phyloP scores from a whole-genome alignment of 768 basidiomycete genomes.

The Hirschioporus abietinus region DNA sequence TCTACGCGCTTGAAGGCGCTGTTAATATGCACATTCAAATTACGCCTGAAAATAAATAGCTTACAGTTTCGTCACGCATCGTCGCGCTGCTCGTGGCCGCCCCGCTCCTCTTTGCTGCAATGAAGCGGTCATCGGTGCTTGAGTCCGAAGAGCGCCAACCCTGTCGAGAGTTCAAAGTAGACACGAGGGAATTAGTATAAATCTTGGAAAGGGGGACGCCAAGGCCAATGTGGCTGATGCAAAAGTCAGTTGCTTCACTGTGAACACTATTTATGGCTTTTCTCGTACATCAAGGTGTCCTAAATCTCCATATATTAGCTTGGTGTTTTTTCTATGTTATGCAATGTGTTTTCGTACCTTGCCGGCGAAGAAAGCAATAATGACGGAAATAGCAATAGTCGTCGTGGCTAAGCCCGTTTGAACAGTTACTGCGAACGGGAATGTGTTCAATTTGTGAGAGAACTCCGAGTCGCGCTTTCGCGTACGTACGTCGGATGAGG shows the following conservation, averaged over 20 bases:
- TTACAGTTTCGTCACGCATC: too few species aligned
- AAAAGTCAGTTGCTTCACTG: neutral
- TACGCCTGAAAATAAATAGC: too few species aligned
- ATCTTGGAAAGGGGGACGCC: conserved; percentile 36
- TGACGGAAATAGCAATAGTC: conserved; percentile 27
- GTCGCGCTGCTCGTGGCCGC: too few species aligned
- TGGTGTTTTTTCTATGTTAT: neutral
- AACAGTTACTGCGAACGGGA: conserved; percentile 27
- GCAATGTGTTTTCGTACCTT: neutral
- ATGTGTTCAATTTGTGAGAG: neutral
- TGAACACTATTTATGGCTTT: neutral
- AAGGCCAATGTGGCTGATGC: conserved; percentile 22
- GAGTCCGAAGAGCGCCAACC: conserved; percentile 18
- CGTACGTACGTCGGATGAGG: conserved; percentile 33
- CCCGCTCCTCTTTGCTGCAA: neutral
- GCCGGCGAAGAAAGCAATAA: conserved; percentile 27
- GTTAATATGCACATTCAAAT: too few species aligned
- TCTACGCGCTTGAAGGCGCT: too few species aligned
- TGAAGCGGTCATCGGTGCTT: neutral
- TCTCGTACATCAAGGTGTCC: neutral
- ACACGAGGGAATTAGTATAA: conserved; percentile 36
- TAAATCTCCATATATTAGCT: neutral
- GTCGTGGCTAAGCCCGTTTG: conserved; percentile 33
- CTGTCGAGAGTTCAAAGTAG: conserved; percentile 31
- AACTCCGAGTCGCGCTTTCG: neutral